These are phyloP conservation scores for Hanseniaspora meyeri DNA, from an alignment of 805 yeast species.

Conservation along the genomic window DNA sequence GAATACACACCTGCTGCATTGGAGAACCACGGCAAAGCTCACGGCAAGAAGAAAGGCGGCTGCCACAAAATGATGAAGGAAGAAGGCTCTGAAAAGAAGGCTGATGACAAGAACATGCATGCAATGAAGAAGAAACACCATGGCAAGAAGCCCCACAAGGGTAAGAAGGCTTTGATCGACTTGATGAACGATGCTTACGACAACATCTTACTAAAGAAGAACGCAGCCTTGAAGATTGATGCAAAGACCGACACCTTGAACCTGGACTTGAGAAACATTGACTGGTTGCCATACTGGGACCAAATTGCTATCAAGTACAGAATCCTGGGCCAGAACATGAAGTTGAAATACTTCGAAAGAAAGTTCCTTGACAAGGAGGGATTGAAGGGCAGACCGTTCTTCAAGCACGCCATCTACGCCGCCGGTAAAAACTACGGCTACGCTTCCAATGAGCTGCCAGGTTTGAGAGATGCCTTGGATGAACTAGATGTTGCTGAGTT, in stretches of 20 bases:
- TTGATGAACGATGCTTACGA: slow-evolving; percentile 24
- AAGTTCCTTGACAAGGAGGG: slow-evolving; percentile 36
- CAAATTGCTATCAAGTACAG: slow-evolving; percentile 22
- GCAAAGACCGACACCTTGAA: slow-evolving; percentile 17
- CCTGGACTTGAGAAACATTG: slow-evolving; percentile 23
- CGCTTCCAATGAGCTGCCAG: slow-evolving; percentile 43
- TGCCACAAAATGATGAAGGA: no score
- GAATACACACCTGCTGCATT: slow-evolving; percentile 13
- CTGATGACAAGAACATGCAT: no score
- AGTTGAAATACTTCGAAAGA: slow-evolving; percentile 35
- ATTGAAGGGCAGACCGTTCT: slow-evolving; percentile 39
- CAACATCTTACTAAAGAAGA: slow-evolving; percentile 22
- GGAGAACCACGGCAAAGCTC: not conserved
- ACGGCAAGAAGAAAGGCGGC: not conserved
- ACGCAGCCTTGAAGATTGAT: slow-evolving; percentile 24
- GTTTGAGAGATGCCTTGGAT: slow-evolving; percentile 41
- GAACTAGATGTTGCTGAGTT: slow-evolving; percentile 32
- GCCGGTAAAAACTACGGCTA: slow-evolving; percentile 48
- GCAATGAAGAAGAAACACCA: not conserved
- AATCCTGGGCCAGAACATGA: slow-evolving; percentile 26
- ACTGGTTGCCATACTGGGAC: slow-evolving; percentile 26
- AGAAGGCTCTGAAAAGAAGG: no score
- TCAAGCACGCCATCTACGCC: slow-evolving; percentile 41
- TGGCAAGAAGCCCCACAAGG: not conserved
- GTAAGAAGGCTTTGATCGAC: slow-evolving; percentile 17